phyloP scores from a whole-genome alignment of 495 filamentous ascomycete species.

The Parathielavia hyrcaniae region DNA sequence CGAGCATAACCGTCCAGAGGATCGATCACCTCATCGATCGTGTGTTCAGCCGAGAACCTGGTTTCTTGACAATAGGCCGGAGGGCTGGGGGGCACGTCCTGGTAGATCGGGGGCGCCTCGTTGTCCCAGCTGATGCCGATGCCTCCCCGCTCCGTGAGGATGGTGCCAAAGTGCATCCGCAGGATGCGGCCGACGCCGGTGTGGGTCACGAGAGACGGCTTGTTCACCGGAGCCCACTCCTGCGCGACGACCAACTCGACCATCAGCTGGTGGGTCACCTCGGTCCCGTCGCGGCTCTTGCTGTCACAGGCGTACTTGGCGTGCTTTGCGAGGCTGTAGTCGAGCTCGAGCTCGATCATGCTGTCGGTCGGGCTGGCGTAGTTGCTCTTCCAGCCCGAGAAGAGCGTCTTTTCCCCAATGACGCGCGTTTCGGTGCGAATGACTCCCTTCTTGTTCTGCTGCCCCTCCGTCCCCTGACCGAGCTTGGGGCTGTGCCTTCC shows the following conservation, averaged over 20 bases:
- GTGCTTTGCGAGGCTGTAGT: slow-evolving; percentile 57
- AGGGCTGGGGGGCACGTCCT: slow-evolving; percentile 84
- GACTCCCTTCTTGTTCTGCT: slow-evolving; percentile 59
- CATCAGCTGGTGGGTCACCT: slow-evolving; percentile 75
- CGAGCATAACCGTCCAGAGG: slow-evolving; percentile 21
- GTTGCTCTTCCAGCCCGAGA: slow-evolving; percentile 91
- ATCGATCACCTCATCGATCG: slow-evolving; percentile 27
- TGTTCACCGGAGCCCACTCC: slow-evolving; percentile 72
- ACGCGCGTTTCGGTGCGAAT: slow-evolving; percentile 69
- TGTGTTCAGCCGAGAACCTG: slow-evolving; percentile 7
- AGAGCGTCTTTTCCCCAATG: slow-evolving; percentile 49
- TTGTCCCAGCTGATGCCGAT: slow-evolving; percentile 96
- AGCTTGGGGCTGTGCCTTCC: slow-evolving; percentile 65
- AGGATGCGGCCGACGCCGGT: slow-evolving; percentile 88
- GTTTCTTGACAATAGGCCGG: slow-evolving; percentile 57
- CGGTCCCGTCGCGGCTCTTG: slow-evolving; percentile 68
- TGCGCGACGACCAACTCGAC: slow-evolving; percentile 92
- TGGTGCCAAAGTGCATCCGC: slow-evolving; percentile 81
- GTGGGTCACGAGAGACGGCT: slow-evolving; percentile 65
- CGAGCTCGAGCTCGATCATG: slow-evolving; percentile 76
- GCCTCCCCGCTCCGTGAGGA: slow-evolving; percentile 75
- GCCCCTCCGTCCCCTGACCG: slow-evolving; percentile 42
- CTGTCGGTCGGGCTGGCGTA: slow-evolving; percentile 61
- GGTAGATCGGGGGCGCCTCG: slow-evolving; percentile 89
- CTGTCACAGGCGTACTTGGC: slow-evolving; percentile 69